phyloP scores from a whole-genome alignment of 2,329 filamentous ascomycete species.

The Didymosphaeria variabile region DNA sequence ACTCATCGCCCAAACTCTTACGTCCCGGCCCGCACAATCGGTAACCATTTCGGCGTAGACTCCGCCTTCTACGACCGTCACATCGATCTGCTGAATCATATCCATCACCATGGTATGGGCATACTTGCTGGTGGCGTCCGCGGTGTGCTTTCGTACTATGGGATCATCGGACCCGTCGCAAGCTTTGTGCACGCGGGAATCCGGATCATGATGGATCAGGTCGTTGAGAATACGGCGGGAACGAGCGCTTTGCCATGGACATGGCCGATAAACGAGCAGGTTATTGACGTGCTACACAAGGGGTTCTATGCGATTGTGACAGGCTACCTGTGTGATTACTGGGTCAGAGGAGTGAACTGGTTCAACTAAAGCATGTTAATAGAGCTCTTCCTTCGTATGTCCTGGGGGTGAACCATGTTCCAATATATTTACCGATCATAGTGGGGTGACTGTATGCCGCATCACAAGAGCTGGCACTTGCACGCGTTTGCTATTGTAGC shows the following conservation, averaged over 20 bases:
- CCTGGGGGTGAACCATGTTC: neutral
- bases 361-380: constrained; percentile 18
- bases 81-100: constrained; percentile 35
- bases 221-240: constrained; percentile 40
- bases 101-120: constrained; percentile 42
- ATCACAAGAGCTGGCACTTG: neutral
- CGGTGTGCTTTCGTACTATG: constrained; percentile 41
- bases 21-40: constrained; percentile 41
- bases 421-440: neutral
- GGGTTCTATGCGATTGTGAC: constrained; percentile 36
- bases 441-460: neutral
- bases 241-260: constrained; percentile 43
- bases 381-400: too few species aligned
- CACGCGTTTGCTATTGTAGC: neutral
- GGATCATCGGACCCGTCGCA: constrained; percentile 42
- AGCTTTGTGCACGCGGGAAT: constrained; percentile 41
- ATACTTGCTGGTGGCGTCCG: constrained; percentile 38
- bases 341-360: constrained; percentile 30
- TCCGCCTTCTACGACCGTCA: constrained; percentile 22
- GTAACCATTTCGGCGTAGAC: constrained; percentile 35
- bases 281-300: constrained; percentile 43
- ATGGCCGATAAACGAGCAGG: constrained; percentile 46
- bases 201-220: constrained; percentile 41
- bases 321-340: constrained; percentile 37
- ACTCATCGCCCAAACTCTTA: constrained; percentile 41